A percentile compares a stretch with the other conserved stretches of the same genome.
phyloP scores from a whole-genome alignment of 1,284 basidiomycete genomes.

The Schizophyllum commune region DNA sequence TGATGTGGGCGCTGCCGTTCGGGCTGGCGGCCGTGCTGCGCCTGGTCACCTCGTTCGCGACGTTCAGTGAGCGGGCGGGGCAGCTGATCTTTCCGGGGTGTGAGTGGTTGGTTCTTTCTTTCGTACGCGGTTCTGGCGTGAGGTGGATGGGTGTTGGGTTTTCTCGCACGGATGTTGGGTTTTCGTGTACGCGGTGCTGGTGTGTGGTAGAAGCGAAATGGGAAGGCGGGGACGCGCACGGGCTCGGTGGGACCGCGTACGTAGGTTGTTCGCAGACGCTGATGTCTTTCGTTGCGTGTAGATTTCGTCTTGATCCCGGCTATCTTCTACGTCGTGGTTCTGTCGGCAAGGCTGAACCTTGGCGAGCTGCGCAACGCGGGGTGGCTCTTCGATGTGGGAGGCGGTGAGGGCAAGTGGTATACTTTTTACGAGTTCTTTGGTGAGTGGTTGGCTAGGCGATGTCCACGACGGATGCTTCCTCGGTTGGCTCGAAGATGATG shows the following conservation, averaged over 20 bases:
- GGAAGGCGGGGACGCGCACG: too few species aligned
- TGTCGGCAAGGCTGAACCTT: slow-evolving; percentile 59
- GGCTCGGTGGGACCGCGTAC: too few species aligned
- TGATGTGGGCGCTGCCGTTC: slow-evolving; percentile 74
- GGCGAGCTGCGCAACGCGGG: slow-evolving; percentile 54
- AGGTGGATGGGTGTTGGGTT: too few species aligned
- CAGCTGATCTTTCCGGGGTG: slow-evolving; percentile 91
- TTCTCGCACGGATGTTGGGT: too few species aligned
- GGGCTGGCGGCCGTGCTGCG: slow-evolving; percentile 73
- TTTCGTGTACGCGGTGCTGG: too few species aligned
- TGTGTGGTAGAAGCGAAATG: too few species aligned
- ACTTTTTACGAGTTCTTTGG: slow-evolving; percentile 74
- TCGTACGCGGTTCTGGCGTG: background rate
- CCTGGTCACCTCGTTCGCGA: slow-evolving; percentile 59
- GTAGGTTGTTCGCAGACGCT: background rate
- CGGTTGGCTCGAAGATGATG: too few species aligned
- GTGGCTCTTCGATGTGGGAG: slow-evolving; percentile 86
- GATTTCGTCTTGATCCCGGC: slow-evolving; percentile 83
- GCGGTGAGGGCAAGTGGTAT: slow-evolving; percentile 68
- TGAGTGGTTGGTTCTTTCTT: slow-evolving; percentile 29
- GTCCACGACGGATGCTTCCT: too few species aligned
- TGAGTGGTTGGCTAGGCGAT: too few species aligned
- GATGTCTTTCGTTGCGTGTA: slow-evolving; percentile 17
- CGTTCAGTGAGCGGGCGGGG: slow-evolving; percentile 51
- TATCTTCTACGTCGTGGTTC: slow-evolving; percentile 79